Evolutionary conservation across 192 early-diverging fungal species (phyloP), one percentile per base, ranked within the genome.

Genomic region (Phycomyces nitens): DNA sequence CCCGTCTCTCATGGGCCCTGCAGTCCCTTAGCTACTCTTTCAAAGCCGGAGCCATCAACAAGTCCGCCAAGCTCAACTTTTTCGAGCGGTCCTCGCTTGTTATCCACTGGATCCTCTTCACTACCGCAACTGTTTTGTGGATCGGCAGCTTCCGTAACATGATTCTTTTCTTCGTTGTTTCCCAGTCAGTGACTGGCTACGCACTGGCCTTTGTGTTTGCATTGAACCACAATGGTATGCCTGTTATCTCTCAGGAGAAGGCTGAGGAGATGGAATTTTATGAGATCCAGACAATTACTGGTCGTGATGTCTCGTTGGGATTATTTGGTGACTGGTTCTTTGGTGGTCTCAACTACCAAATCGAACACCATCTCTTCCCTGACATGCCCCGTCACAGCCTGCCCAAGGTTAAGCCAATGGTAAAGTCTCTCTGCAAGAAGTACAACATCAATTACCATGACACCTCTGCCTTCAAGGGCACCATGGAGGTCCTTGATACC

Each of bases 341-440:
- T 10, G 89, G 90, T 39, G 89, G 89, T 53, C 77, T 91, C 56
- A 92, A 92, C 82, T 89, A 80, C 79, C 92, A 93, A 69, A 91
- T 93, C 61, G 90, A 93, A 73, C 92, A 93, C 79, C 92, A 93
- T 69, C 82, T 91, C 69, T 93, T 93, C 84, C 90, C 92, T 8
- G 82, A 76, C 39, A 81, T 93, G 61, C 91, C 91, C 12, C 83
- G 91, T 38, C 88, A 93, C 72, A 79, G 80, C 70, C 82, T 90
- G 61, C 65, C 68, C 50, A 79, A 84, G 69, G 74, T 87, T 20
- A 78, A 84, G 57, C 84, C 81, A n/a, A 75, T 80, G 29, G 80
- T 93, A n/a, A 73, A 80, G 60, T 50, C 65, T 3, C 60, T 93
- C 4, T 90, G 88, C 79, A 53, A 63, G 22, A 63, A 63, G 24